Evolutionary conservation across 768 basidiomycete species (phyloP).

Genomic region (Auriscalpium microsporum): DNA sequence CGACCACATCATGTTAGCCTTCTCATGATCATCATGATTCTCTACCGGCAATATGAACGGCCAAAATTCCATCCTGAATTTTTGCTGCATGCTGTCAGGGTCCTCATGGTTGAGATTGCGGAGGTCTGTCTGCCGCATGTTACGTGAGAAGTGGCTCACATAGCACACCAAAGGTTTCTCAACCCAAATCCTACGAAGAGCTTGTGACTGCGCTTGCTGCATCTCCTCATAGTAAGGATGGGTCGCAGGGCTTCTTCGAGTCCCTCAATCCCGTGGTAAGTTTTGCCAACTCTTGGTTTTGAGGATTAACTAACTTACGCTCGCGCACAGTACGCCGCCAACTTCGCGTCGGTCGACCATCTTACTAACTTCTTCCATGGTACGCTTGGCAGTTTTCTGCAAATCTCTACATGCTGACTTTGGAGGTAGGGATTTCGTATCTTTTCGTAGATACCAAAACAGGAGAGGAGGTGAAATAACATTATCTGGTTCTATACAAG

Average conservation of each 20-base stretch:
- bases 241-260: slow-evolving; percentile 9
- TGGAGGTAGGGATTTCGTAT: slow-evolving; percentile 9
- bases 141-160: background rate
- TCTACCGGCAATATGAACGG: slow-evolving; percentile 51
- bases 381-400: background rate
- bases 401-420: no score
- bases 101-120: slow-evolving; percentile 60
- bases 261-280: slow-evolving; percentile 11
- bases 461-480: slow-evolving; percentile 7
- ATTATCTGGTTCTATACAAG: background rate
- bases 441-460: slow-evolving; percentile 13
- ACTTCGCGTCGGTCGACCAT: slow-evolving; percentile 47
- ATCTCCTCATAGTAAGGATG: slow-evolving; percentile 8
- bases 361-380: slow-evolving; percentile 51
- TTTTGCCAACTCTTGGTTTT: background rate
- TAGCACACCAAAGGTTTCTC: slow-evolving; percentile 42
- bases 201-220: slow-evolving; percentile 28
- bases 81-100: slow-evolving; percentile 53
- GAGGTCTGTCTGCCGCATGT: slow-evolving; percentile 38
- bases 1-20: slow-evolving; percentile 72
- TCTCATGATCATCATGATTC: slow-evolving; percentile 51
- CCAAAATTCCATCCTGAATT: slow-evolving; percentile 49
- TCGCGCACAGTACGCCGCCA: slow-evolving; percentile 30
- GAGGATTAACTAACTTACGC: background rate
- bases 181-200: slow-evolving; percentile 43